Conservation (phyloP, 163 green algal species). For the Trebouxia gelatinosa region DNA sequence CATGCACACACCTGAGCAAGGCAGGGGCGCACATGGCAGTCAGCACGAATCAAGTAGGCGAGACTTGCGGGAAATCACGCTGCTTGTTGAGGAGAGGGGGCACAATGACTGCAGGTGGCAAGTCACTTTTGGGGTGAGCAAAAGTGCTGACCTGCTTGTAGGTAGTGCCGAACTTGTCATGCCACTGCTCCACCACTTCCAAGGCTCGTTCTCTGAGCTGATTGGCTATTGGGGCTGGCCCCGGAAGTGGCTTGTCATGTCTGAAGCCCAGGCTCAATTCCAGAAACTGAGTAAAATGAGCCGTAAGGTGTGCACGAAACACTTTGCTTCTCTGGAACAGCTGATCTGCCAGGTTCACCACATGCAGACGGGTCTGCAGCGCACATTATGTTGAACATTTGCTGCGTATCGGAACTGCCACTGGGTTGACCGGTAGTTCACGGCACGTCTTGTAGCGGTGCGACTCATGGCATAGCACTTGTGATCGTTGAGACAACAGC, state of each 20-base stretch:
- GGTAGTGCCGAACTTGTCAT: conserved; percentile 37
- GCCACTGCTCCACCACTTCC: conserved; percentile 49
- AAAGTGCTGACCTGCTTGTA: conserved; percentile 44
- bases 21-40: not conserved
- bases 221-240: conserved; percentile 29
- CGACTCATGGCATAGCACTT: not conserved
- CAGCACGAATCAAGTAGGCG: no score
- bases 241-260: conserved; percentile 38
- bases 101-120: not conserved
- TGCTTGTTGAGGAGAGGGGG: no score
- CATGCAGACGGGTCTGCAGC: conserved; percentile 51
- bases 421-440: not conserved
- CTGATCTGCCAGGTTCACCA: conserved; percentile 46
- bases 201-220: conserved; percentile 40
- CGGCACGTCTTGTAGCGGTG: not conserved
- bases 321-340: conserved; percentile 51
- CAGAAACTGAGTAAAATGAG: conserved; percentile 45
- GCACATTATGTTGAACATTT: not conserved
- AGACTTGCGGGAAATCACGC: no score
- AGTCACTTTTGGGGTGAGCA: not conserved
- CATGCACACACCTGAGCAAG: not conserved
- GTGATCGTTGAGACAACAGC: no score
- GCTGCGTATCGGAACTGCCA: conserved; percentile 9
- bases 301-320: conserved; percentile 43
- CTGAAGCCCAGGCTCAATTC: conserved; percentile 43